Conservation (phyloP, 768 basidiomycete species). For the Agaricus sinodeliciosus region DNA sequence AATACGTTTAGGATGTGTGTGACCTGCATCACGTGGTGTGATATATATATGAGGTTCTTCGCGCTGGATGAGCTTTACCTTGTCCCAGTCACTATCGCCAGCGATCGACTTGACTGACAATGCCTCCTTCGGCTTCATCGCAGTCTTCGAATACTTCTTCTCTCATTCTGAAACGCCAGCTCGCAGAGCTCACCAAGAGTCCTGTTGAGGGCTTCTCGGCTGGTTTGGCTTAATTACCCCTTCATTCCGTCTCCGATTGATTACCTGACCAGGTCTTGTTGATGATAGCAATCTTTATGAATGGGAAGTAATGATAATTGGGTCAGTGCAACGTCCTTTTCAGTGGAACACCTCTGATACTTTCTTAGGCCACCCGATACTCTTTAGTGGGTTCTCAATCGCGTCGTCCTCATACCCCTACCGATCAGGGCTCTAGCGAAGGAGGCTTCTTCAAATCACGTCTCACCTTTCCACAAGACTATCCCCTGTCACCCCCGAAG, state of each 20-base stretch:
- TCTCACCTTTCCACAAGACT: conserved; percentile 85
- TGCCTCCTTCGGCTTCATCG: conserved; percentile 17
- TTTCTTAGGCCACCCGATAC: conserved; percentile 78
- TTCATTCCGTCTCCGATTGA: conserved; percentile 21
- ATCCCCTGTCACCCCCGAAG: conserved; percentile 87
- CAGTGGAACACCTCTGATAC: conserved; percentile 1
- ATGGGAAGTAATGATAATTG: conserved; percentile 95
- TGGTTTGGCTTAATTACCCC: conserved; percentile 35
- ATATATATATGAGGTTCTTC: conserved; percentile 8
- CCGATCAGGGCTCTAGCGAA: conserved; percentile 50
- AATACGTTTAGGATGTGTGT: not conserved
- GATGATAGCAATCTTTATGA: conserved; percentile 93
- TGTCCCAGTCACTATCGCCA: conserved; percentile 13
- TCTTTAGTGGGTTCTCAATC: conserved; percentile 60
- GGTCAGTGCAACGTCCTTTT: conserved; percentile 40
- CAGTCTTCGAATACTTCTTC: conserved; percentile 33
- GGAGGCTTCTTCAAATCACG: conserved; percentile 94
- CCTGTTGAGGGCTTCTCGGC: conserved; percentile 98
- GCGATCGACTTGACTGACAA: conserved; percentile 12
- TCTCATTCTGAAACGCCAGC: conserved; percentile 72
- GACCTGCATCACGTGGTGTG: conserved; percentile 4
- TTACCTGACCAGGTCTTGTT: conserved; percentile 59
- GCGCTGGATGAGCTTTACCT: conserved; percentile 7
- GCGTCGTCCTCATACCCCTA: not conserved
- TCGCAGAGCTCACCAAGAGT: conserved; percentile 80